Base-by-base conservation (phyloP, 1,284 basidiomycete species). In the Ganoderma resinaceum region DNA sequence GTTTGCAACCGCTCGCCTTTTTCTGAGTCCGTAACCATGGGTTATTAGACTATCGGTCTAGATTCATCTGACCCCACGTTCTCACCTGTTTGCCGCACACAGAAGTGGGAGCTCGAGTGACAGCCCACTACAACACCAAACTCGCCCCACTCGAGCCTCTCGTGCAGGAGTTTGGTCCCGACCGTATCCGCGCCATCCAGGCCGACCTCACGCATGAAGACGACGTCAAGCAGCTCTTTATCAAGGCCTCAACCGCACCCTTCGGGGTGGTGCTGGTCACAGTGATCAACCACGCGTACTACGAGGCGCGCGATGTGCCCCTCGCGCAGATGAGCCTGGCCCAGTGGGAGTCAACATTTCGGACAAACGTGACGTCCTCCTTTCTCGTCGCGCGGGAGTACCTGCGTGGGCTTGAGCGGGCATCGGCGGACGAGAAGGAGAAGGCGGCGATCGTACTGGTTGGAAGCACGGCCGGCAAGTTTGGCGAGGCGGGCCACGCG, bases 401-500 rank as follows among this genome's bases (percentile, higher is more conserved):
- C 73, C 74, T 94, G 49, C 80, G 80, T 18, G 79, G 79, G 3
- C 76, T 94, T 42, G 81, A 85, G 65, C 55, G 66, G 0, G 83
- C 86, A 0, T 73, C 80, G 0, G 79, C 81, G 0, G 77, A 74
- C 20, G 71, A 79, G 61, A 88, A 85, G 73, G 85, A 84, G 16
- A 85, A 87, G 69, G 89, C 87, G 0, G 82, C 86, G 20, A 85
- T 93, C 37, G 82, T 93, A 2, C 79, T 92, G 53, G 85, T 94
- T 57, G 91, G 93, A 16, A 91, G 90, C 68, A 90, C 88, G 0
- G 86, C 91, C 6, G 92, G 92, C 4, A 91, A 91, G 78, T 91
- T 86, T 71, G 93, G 92, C 14, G 91, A 93, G 79, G 86, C 85
- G 1, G 86, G 86, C 11, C 87, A 91, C 76, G 86, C 86, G 0